These are phyloP conservation scores for Garcia nutans DNA, from an alignment of 345 rosid species.

Conservation along the genomic window DNA sequence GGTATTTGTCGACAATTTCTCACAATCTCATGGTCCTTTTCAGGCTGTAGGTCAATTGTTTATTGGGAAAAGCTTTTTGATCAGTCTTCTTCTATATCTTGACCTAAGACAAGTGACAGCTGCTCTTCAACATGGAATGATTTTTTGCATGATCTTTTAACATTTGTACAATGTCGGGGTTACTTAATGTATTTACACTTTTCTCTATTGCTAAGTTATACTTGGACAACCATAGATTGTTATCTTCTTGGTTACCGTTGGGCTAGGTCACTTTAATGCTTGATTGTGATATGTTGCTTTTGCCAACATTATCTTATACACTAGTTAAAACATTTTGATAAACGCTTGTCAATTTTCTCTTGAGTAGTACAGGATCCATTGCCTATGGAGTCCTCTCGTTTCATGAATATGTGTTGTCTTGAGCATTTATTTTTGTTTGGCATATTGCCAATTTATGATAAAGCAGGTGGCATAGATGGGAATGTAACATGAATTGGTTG, in stretches of 20 bases:
- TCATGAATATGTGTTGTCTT: background rate
- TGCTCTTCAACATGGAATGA: constrained; percentile 53
- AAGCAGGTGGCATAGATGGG: background rate
- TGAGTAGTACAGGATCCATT: background rate
- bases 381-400: background rate
- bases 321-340: background rate
- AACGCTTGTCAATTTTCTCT: background rate
- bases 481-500: too few relatives aligned
- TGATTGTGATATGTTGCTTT: background rate
- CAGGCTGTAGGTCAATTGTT: constrained; percentile 37
- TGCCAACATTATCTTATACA: background rate
- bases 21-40: constrained; percentile 32
- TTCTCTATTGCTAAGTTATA: constrained; percentile 12
- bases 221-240: constrained; percentile 10
- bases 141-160: constrained; percentile 51
- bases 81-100: constrained; percentile 13
- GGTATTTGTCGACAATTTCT: constrained; percentile 20
- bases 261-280: background rate
- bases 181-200: constrained; percentile 66
- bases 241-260: background rate
- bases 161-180: constrained; percentile 77
- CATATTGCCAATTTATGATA: background rate
- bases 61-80: constrained; percentile 27
- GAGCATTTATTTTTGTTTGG: background rate
- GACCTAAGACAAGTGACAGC: constrained; percentile 38